Base-by-base conservation (phyloP, 371 early-diverging fungal genomes). In the Umbelopsis sp. region DNA sequence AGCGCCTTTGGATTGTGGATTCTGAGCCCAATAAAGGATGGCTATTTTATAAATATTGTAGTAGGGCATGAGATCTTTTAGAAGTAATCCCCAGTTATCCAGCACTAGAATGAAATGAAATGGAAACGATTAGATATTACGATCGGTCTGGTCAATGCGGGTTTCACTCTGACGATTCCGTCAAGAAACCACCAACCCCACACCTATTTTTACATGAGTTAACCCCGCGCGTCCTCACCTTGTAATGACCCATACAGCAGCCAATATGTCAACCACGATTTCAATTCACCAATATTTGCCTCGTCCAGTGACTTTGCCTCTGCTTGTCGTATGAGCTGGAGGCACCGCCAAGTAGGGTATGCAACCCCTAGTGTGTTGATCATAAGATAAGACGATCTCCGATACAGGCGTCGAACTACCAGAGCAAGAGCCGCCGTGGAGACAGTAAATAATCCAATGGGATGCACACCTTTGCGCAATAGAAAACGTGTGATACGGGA, bases 231-330 rank as follows among this genome's bases (percentile, higher is more conserved):
- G 5, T 3, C 11, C 32, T 65, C 71, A 83, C 83, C 78, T 78
- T 82, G 82, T 48, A 86, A 67, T 32, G 73, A 76, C 7, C 86
- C 86, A 72, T 78, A 86, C 2, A 83, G 45, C 44, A 81, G 69
- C 86, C 86, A 86, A 68, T 86, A 86, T 52, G 84, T 83, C 24
- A 86, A 67, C 86, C 86, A 86, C 20, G 76, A 70, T 63, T 77
- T 79, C 53, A 73, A 70, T 63, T 80, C 80, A 18, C 63, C 67
- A 20, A 71, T 50, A 38, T 68, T 24, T 25, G 62, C 65, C 16
- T 69, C 20, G 20, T 46, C 24, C 37, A 66, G 65, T 44, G 69
- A 16, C 1, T 12, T 41, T 41, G 50, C 29, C 45, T 48, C 63
- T 24, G 64, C 9, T 62, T 57, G 37, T 57, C 57, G 57, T 57